Evolutionary conservation across 495 filamentous ascomycete species (phyloP), one percentile per base, ranked within the genome.

Genomic region (Trichoderma orchidacearum): DNA sequence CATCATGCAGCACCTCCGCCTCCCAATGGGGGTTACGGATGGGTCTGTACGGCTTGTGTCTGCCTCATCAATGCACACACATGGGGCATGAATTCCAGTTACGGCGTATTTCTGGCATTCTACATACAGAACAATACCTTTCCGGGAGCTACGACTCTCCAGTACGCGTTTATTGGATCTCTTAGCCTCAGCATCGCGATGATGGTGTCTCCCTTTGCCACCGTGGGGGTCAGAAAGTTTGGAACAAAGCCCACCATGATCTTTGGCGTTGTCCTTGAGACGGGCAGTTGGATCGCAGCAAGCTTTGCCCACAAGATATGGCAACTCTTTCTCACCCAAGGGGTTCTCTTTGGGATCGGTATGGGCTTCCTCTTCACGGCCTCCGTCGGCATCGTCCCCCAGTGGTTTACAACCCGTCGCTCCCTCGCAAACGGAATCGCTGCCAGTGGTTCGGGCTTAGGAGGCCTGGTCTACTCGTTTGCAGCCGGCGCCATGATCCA

Each of bases 301-400:
- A 81, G 79, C 18, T 85, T 78, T 53, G 77, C 79, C 15, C 75
- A 67, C 9, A 59, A 75, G 51, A 76, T 83, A 58, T 86, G 84
- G 83, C 83, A 85, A 25, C 72, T 85, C 17, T 86, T 86, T 59
- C 76, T 89, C 12, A 78, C 73, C 30, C 84, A 87, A 64, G 86
- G 83, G n/a, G 65, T 87, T 27, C 77, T 80, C 45, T 86, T 87
- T 61, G 86, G 86, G 27, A 75, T 75, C 61, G 86, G 85, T 2
- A 82, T 88, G 75, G 85, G 86, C 2, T 81, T 89, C 56, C 70
- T 87, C 6, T 90, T 87, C 66, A 82, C 84, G 11, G 80, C 78
- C 27, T 80, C 76, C 41, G 79, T 85, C 11, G 77, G 78, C 11
- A 79, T 87, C 50, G 72, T 83, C 0, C 79, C 84, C 1, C 85